These are phyloP conservation scores for Calonectria ilicicola DNA, from an alignment of 2,329 filamentous ascomycete genomes.

Conservation along the genomic window DNA sequence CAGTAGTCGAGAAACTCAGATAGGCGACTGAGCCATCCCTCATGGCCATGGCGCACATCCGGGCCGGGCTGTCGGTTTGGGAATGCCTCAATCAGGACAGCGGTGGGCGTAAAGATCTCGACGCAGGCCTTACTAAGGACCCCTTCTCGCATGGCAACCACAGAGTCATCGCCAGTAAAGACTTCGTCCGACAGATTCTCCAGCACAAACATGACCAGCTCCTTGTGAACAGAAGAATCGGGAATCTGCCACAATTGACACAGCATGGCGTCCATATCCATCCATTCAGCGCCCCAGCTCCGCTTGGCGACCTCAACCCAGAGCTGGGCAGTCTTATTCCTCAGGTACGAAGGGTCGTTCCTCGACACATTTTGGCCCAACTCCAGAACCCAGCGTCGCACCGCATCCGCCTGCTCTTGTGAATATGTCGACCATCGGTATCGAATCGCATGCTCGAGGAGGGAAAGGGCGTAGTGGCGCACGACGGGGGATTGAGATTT, in stretches of 20 bases:
- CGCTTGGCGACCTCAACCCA: slow-evolving; percentile 97
- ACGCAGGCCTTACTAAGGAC: slow-evolving; percentile 90
- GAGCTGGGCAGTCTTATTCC: slow-evolving; percentile 93
- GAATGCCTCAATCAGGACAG: slow-evolving; percentile 80
- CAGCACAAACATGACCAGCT: slow-evolving; percentile 87
- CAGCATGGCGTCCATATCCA: slow-evolving; percentile 90
- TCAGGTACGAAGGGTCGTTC: slow-evolving; percentile 83
- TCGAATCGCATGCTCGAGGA: slow-evolving; percentile 90
- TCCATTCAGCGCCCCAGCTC: slow-evolving; percentile 93
- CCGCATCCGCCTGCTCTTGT: slow-evolving; percentile 72
- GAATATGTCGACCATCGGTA: slow-evolving; percentile 85
- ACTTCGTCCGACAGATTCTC: slow-evolving; percentile 95
- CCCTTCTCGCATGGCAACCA: slow-evolving; percentile 84
- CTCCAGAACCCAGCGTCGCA: slow-evolving; percentile 83
- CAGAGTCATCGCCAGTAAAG: slow-evolving; percentile 89
- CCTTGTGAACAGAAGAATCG: slow-evolving; percentile 75
- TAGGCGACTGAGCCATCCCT: slow-evolving; percentile 89
- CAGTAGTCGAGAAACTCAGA: slow-evolving; percentile 81
- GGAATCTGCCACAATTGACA: slow-evolving; percentile 83
- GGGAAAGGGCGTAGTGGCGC: slow-evolving; percentile 91
- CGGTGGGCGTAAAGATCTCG: slow-evolving; percentile 89
- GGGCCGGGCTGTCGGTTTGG: slow-evolving; percentile 77
- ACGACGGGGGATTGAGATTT: slow-evolving; percentile 82
- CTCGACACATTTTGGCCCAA: slow-evolving; percentile 79
- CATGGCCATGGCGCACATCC: slow-evolving; percentile 79